Conservation (phyloP, 2,329 filamentous ascomycete species). For the Xylaria multiplex region DNA sequence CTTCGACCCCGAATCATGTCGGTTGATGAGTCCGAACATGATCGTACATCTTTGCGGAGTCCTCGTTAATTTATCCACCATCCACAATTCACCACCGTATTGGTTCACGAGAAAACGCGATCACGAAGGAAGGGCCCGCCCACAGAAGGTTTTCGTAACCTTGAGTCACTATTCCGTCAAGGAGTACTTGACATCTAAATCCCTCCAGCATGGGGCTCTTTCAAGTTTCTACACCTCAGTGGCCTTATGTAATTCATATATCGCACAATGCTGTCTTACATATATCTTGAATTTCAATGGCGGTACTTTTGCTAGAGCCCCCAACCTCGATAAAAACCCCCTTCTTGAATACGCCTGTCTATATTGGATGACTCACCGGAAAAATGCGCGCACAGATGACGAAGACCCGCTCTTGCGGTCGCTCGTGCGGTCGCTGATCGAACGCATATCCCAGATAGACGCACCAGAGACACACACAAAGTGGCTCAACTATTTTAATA, state of each 20-base stretch:
- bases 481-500: no score
- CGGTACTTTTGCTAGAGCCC: no score
- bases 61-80: neutral
- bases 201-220: neutral
- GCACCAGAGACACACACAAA: no score
- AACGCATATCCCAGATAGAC: no score
- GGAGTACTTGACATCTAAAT: neutral
- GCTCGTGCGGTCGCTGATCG: no score
- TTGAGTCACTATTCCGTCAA: neutral
- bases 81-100: neutral
- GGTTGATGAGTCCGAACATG: neutral
- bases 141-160: neutral
- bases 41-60: neutral
- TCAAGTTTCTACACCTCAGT: neutral
- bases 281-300: no score
- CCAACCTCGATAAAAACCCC: no score
- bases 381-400: no score
- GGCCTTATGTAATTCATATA: neutral
- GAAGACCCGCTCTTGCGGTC: no score
- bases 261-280: no score
- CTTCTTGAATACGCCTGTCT: no score
- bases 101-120: neutral
- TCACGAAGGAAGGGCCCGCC: neutral
- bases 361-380: no score
- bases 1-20: neutral